These are phyloP conservation scores for Paecilomyces variotii DNA, from an alignment of 2,329 filamentous ascomycete genomes.

Conservation along the genomic window DNA sequence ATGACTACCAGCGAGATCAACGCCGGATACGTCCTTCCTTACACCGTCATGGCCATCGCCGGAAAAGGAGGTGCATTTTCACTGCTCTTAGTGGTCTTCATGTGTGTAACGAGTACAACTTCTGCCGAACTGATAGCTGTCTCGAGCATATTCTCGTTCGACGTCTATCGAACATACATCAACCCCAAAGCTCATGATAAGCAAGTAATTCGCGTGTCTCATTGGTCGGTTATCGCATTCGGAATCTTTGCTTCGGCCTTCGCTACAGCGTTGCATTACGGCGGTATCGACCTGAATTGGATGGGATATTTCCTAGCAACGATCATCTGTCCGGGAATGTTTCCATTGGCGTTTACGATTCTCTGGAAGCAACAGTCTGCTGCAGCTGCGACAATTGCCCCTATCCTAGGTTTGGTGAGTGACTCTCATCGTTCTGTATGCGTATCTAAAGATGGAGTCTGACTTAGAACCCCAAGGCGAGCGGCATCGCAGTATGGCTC, in stretches of 20 bases:
- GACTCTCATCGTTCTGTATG: neutral
- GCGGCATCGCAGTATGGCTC: constrained; percentile 32
- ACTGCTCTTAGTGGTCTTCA: constrained; percentile 3
- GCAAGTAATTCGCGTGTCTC: constrained; percentile 4
- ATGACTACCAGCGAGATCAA: constrained; percentile 5
- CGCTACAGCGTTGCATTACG: constrained; percentile 4
- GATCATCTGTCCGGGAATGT: constrained; percentile 6
- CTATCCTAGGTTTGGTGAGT: constrained; percentile 3
- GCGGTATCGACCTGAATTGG: constrained; percentile 5
- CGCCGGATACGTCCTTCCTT: constrained; percentile 5
- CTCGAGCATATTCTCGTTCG: constrained; percentile 4
- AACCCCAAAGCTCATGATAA: constrained; percentile 2
- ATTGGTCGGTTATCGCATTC: constrained; percentile 3
- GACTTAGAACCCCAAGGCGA: constrained; percentile 1
- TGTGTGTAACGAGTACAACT: constrained; percentile 3
- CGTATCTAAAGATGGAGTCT: neutral
- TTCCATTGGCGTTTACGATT: constrained; percentile 4
- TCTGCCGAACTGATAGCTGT: constrained; percentile 4
- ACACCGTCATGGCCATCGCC: constrained; percentile 4
- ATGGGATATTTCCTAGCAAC: constrained; percentile 6
- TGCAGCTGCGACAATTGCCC: constrained; percentile 2
- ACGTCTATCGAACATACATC: constrained; percentile 3
- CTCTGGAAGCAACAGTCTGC: constrained; percentile 4
- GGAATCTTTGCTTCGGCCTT: constrained; percentile 3
- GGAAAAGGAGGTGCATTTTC: constrained; percentile 3